Base-by-base conservation (phyloP, 164 flowering plant species). In the Umbilicus rupestris region DNA sequence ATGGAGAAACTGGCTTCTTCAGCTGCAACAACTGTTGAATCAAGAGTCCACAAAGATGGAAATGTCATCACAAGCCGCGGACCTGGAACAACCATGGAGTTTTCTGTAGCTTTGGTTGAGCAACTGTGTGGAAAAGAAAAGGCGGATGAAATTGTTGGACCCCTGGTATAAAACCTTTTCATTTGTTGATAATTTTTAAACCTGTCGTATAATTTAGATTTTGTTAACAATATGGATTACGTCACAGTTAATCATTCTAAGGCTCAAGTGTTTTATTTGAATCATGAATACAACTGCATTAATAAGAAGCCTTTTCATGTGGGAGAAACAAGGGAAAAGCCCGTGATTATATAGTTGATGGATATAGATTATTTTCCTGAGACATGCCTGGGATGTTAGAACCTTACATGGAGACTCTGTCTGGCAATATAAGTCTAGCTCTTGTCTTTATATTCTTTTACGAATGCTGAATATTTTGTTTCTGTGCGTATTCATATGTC, bases 11-110 rank as follows among this genome's bases (percentile, higher is more conserved):
- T 94, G 39, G 59, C 87, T 33, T 76, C 91, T 47, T 68, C 60
- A 2, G 33, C 70, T 47, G 94, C 86, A 20, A 77, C 72, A 16
- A 74, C 81, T 49, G 88, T 83, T 66, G 96, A 94, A 71, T 77
- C 90, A 24, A 85, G 96, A 78, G 97, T 94, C 33, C 82, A 81
- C 68, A 64, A 70, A 63, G 98, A 90, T 77, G 92, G 94, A 2
- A 80, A 75, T 39, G 86, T 78, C 57, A 82, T 94, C 52, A 94
- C 98, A 7, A 94, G 98, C 72, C 87, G 95, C 68, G 98, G 96
- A 42, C 93, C 98, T 46, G 98, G 98, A n/a, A 94, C 98, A 7
- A 73, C 93, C 19, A 77, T 94, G 83, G 98, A 94, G 78, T 94
- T 72, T 70, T 66, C 95, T 16, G 76, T 94, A 64, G 76, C 77